Evolutionary conservation across 169 alveolate genomes (phyloP), one percentile per base, ranked within the genome.

Genomic region (Plasmodium vivax): DNA sequence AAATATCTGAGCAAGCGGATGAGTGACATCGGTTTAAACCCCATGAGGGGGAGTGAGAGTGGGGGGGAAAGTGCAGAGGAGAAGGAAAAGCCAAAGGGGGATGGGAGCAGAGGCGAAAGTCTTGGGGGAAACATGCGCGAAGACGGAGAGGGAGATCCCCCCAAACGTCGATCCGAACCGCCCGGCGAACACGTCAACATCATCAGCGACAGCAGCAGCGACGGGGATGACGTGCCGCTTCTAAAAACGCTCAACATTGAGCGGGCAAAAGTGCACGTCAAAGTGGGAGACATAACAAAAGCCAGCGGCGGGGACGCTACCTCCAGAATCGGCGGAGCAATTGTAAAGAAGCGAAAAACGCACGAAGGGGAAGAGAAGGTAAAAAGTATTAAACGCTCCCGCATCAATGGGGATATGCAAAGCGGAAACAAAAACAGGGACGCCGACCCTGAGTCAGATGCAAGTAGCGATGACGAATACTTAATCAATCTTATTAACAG

Each of bases 391-490:
- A 80, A 32, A 54, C 41, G 38, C 34, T 58, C 34, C 23, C 7
- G 56, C 23, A 62, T 10, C 51, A 56, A 73, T 62, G 77, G 43
- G n/a, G 30, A 79, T 4, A 34, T 34, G 7, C 14, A 19, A 16
- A 14, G 54, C 62, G 23, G 19, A 16, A 23, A 38, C 41, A 79
- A 79, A 56, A 80, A 27, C 27, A 56, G 27, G 68, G 38, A 36
- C 16, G 71, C 27, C 41, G 27, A 58, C n/a, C 19, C 23, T 9
- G 93, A 51, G 73, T 19, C 72, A 51, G 71, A 34, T 19, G 54
- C 72, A 88, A 88, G 94, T 32, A 88, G 94, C 56, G 94, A 88
- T 56, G 94, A 88, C 34, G 91, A 79, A 79, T 81, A 16, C 51
- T 62, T 88, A 43, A 30, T 88, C 43, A 80, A 32, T 32, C 36